Conservation (phyloP, 148 eudicot species). For the Hydrangea macrophylla region DNA sequence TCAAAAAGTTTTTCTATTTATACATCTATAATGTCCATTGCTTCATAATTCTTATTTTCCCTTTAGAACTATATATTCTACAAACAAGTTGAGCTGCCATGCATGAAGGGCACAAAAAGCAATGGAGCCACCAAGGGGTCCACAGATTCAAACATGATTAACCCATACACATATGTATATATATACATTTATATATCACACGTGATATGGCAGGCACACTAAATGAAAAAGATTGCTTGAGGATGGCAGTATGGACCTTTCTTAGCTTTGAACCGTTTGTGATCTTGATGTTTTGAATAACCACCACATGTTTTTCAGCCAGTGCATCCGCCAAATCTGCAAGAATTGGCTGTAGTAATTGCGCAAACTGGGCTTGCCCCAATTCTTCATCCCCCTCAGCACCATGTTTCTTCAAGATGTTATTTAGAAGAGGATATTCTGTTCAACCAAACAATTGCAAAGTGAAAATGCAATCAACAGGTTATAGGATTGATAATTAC, state of each 20-base stretch:
- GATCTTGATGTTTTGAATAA: slow-evolving; percentile 50
- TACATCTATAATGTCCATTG: too few relatives aligned
- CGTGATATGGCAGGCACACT: neutral
- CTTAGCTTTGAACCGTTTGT: slow-evolving; percentile 51
- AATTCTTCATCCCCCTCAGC: slow-evolving; percentile 56
- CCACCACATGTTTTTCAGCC: slow-evolving; percentile 40
- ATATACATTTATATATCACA: too few relatives aligned
- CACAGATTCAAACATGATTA: neutral
- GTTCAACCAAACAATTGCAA: slow-evolving; percentile 18
- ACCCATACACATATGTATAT: too few relatives aligned
- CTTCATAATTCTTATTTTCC: too few relatives aligned
- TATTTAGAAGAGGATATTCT: slow-evolving; percentile 52
- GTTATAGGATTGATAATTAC: neutral
- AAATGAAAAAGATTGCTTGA: neutral
- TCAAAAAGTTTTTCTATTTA: too few relatives aligned
- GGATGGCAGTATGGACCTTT: slow-evolving; percentile 33
- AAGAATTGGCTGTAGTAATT: slow-evolving; percentile 49
- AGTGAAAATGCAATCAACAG: neutral
- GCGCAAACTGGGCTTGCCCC: slow-evolving; percentile 70
- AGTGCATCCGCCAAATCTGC: slow-evolving; percentile 61
- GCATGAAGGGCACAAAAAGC: neutral
- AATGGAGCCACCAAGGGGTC: neutral
- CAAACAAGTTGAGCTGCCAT: neutral
- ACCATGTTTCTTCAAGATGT: slow-evolving; percentile 55
- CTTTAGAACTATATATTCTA: too few relatives aligned